Conservation (phyloP, 768 basidiomycete species). For the Phylloporus sp. region DNA sequence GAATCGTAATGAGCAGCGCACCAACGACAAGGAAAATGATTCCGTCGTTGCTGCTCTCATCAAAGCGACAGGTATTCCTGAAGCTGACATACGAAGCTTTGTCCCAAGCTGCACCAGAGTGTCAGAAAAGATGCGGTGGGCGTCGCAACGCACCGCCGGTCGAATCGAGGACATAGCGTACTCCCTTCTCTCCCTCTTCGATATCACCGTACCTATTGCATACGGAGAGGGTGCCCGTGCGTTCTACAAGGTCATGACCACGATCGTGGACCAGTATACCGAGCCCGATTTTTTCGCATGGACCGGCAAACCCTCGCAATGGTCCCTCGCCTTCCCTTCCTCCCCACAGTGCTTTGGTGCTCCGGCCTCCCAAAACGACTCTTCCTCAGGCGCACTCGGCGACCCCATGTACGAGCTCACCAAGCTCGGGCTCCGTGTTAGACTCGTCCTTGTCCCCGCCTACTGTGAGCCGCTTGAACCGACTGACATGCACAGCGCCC, state of each 20-base stretch:
- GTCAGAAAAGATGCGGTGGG: slow-evolving; percentile 25
- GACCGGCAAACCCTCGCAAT: slow-evolving; percentile 20
- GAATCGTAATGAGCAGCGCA: slow-evolving; percentile 10
- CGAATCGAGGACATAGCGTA: slow-evolving; percentile 24
- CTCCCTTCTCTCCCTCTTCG: slow-evolving; percentile 23
- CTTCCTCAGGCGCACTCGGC: slow-evolving; percentile 11
- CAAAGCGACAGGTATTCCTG: slow-evolving; percentile 19
- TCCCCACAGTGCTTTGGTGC: slow-evolving; percentile 19
- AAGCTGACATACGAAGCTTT: slow-evolving; percentile 20
- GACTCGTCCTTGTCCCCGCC: slow-evolving; percentile 18
- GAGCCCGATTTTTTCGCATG: slow-evolving; percentile 23
- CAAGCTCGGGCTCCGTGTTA: slow-evolving; percentile 20
- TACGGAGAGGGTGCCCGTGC: slow-evolving; percentile 24
- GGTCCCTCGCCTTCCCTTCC: slow-evolving; percentile 23
- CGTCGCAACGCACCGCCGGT: slow-evolving; percentile 19
- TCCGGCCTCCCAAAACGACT: slow-evolving; percentile 8
- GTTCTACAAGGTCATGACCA: slow-evolving; percentile 18
- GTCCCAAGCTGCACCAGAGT: slow-evolving; percentile 16
- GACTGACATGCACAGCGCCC: slow-evolving; percentile 9
- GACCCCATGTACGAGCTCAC: slow-evolving; percentile 22
- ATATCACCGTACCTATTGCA: slow-evolving; percentile 18
- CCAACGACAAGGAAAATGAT: slow-evolving; percentile 24
- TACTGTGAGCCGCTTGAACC: slow-evolving; percentile 19
- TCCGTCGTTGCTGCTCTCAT: slow-evolving; percentile 12
- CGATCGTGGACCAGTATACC: slow-evolving; percentile 15